A percentile compares a stretch with the other conserved stretches of the same genome.
These are phyloP conservation scores for Trifolium subterraneum DNA, from an alignment of 306 rosid genomes.

Conservation along the genomic window DNA sequence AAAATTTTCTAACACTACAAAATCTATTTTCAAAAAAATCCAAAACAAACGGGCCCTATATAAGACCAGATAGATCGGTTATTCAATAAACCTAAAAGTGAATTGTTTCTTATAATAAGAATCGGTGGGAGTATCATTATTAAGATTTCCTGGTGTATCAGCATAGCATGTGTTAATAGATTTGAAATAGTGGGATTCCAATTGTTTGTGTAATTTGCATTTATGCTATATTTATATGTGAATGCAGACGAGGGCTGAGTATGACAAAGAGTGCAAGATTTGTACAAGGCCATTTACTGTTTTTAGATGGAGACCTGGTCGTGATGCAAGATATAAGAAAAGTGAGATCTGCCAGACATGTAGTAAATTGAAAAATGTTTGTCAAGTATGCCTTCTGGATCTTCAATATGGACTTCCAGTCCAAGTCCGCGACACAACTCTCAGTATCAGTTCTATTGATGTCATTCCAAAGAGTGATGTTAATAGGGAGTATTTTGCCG, in stretches of 20 bases:
- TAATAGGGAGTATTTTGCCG: constrained; percentile 89
- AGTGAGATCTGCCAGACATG: constrained; percentile 93
- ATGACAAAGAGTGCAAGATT: constrained; percentile 93
- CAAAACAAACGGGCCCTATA: no score
- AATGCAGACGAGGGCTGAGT: constrained; percentile 79
- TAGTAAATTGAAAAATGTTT: constrained; percentile 90
- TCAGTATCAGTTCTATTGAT: constrained; percentile 76
- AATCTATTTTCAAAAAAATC: no score
- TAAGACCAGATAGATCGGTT: no score
- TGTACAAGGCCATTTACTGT: constrained; percentile 95
- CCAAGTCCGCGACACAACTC: constrained; percentile 89
- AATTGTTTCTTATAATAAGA: no score
- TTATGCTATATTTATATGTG: constrained; percentile 17
- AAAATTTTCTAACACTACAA: no score
- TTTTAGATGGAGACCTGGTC: constrained; percentile 96
- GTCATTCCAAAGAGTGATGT: constrained; percentile 95
- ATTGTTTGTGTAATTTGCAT: constrained; percentile 15
- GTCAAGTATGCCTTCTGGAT: constrained; percentile 96
- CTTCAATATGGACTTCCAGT: constrained; percentile 91
- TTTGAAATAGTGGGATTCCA: background rate
- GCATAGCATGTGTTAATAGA: constrained; percentile 11
- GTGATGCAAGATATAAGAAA: constrained; percentile 90
- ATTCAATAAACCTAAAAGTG: no score
- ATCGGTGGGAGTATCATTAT: no score
- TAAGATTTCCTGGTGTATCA: no score